A percentile compares a stretch with the other conserved stretches of the same genome.
These are phyloP conservation scores for Hypholoma sublateritium DNA, from an alignment of 768 basidiomycete species.

Conservation along the genomic window DNA sequence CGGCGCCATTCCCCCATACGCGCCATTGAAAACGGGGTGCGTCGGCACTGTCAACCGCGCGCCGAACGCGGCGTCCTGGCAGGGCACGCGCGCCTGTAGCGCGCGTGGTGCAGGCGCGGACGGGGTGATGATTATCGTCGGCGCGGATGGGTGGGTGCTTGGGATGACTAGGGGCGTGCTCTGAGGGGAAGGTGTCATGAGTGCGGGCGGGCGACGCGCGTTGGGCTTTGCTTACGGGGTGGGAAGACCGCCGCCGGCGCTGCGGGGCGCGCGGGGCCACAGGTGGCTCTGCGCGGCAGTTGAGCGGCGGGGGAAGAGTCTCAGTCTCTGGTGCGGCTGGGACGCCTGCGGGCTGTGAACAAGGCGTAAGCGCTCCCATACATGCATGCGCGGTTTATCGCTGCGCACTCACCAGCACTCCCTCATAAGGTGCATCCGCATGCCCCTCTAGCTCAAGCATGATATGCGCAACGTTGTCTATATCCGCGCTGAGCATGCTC, in stretches of 20 bases:
- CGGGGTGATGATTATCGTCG: conserved; percentile 52
- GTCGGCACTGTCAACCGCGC: conserved; percentile 49
- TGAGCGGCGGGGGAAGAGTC: background rate
- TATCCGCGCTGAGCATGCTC: conserved; percentile 34
- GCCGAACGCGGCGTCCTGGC: conserved; percentile 56
- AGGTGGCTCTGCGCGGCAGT: background rate
- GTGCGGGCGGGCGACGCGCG: background rate
- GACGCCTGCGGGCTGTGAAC: conserved; percentile 17
- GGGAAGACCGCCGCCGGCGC: conserved; percentile 23
- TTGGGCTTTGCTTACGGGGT: conserved; percentile 13
- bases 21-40: conserved; percentile 42
- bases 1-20: conserved; percentile 37
- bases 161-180: conserved; percentile 26
- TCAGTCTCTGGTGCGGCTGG: background rate
- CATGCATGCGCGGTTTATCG: too few species aligned
- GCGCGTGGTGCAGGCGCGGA: conserved; percentile 40
- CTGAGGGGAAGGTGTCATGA: conserved; percentile 3
- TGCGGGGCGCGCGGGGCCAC: conserved; percentile 9
- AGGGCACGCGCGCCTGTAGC: conserved; percentile 39
- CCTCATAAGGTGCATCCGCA: conserved; percentile 13
- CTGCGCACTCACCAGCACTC: conserved; percentile 19
- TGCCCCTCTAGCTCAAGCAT: conserved; percentile 39
- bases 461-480: conserved; percentile 41
- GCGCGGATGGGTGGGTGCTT: conserved; percentile 35
- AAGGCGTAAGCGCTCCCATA: background rate